A percentile compares a stretch with the other conserved stretches of the same genome.
Conservation (phyloP, 2,329 filamentous ascomycete species). For the Pseudogymnoascus sp. region DNA sequence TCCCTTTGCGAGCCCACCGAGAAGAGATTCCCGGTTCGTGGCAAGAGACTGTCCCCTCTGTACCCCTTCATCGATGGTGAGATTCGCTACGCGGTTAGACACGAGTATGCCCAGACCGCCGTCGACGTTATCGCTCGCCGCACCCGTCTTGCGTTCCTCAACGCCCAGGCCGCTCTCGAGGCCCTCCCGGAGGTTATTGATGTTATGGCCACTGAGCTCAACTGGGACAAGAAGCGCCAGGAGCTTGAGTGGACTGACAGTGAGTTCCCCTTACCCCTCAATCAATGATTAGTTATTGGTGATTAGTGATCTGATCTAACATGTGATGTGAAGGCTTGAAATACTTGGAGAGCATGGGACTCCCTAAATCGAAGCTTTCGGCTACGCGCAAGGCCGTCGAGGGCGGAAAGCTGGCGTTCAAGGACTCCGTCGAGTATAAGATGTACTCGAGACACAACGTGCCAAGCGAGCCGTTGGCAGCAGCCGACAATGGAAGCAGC, state of each 20-base stretch:
- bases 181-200: constrained; percentile 75
- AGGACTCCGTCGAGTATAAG: constrained; percentile 50
- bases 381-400: constrained; percentile 54
- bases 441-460: constrained; percentile 55
- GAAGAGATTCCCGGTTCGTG: constrained; percentile 70
- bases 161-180: constrained; percentile 79
- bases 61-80: constrained; percentile 89
- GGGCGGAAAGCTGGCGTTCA: constrained; percentile 50
- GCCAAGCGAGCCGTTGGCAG: constrained; percentile 28
- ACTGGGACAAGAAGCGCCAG: constrained; percentile 63
- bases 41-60: constrained; percentile 65
- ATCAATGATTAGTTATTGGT: neutral
- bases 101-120: constrained; percentile 83
- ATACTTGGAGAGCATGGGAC: constrained; percentile 58
- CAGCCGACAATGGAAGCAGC: neutral
- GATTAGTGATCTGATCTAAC: constrained; percentile 12
- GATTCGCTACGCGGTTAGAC: constrained; percentile 72
- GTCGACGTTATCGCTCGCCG: constrained; percentile 76
- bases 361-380: constrained; percentile 52
- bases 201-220: constrained; percentile 73
- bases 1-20: constrained; percentile 67
- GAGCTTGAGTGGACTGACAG: constrained; percentile 72
- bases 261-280: constrained; percentile 10
- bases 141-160: constrained; percentile 76
- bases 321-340: constrained; percentile 38